Evolutionary conservation across 2,329 filamentous ascomycete genomes (phyloP).

Genomic region (Exserohilum turcica): DNA sequence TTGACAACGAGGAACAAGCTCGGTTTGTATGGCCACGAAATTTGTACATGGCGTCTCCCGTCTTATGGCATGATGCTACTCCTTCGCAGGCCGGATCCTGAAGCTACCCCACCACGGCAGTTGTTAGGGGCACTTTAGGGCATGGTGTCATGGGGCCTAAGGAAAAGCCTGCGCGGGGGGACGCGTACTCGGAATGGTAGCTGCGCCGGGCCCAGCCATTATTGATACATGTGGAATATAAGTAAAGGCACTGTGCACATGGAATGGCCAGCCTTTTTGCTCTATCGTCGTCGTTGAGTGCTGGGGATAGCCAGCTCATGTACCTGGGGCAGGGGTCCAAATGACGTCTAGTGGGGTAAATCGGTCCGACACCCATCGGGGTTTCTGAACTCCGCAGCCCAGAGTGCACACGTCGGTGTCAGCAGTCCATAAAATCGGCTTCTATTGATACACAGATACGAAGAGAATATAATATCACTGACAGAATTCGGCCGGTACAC

Average conservation of each 20-base stretch:
- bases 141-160: slow-evolving; percentile 12
- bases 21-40: slow-evolving; percentile 5
- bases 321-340: slow-evolving; percentile 11
- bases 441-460: slow-evolving; percentile 4
- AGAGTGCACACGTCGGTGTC: background rate
- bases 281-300: background rate
- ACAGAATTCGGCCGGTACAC: background rate
- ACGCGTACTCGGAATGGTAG: slow-evolving; percentile 7
- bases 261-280: background rate
- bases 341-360: slow-evolving; percentile 30
- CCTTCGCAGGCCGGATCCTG: slow-evolving; percentile 7
- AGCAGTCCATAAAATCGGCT: background rate
- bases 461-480: background rate
- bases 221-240: background rate
- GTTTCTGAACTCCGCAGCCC: background rate
- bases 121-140: slow-evolving; percentile 30
- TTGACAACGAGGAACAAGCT: background rate
- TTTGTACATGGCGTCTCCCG: slow-evolving; percentile 12
- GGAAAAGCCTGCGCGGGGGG: slow-evolving; percentile 11
- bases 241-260: background rate
- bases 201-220: background rate
- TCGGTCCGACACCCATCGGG: background rate
- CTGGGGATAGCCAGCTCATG: slow-evolving; percentile 1
- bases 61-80: slow-evolving; percentile 12
- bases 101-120: slow-evolving; percentile 46